Base-by-base conservation (phyloP, 1,284 basidiomycete species). In the Ustilago esculenta region DNA sequence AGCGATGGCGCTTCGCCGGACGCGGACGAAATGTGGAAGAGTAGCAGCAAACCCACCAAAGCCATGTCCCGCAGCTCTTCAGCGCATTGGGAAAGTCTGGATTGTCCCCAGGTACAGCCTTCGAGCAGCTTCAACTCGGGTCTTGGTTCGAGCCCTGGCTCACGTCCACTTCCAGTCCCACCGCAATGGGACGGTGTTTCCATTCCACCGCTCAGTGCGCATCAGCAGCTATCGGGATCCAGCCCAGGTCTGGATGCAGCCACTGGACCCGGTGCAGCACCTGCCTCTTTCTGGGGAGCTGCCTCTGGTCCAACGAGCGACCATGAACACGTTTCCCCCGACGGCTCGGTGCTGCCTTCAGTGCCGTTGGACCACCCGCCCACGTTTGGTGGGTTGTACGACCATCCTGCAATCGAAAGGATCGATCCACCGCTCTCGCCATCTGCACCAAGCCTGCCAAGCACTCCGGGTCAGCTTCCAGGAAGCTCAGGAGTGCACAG, bases 151-250 rank as follows among this genome's bases (percentile, higher is more conserved):
- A 60, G 58, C 35, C 53, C 65, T 24, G 48, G 55, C 24, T 50
- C 61, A 5, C 41, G 72, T 9, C 72, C 72, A 20, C 55, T 73
- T 5, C 72, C 67, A 4, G 45, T 57, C 12, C 72, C 72, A 21
- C 72, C 72, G 12, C 72, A 58, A 27, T 30, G 63, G 17, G 67
- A 63, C 10, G 71, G 61, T 23, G 45, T 70, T 4, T 54, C 67
- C 3, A 41, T 54, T 11, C 61, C 61, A 21, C 67, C 71, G 17
- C 50, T 56, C 44, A 57, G 57, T 18, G 61, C 68, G 3, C 57
- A 56, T 30, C 46, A 56, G 1, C 57, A 58, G 17, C 33, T 68
- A 41, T 30, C 24, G 5, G 54, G 48, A 5, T 44, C 81, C 81
- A 27, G 82, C 23, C 63, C 63, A 14, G 36, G 50, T 10, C 20